Evolutionary conservation across 2,329 filamentous ascomycete genomes (phyloP), one percentile per base, ranked within the genome.

Genomic region (Sarocladium strictum): DNA sequence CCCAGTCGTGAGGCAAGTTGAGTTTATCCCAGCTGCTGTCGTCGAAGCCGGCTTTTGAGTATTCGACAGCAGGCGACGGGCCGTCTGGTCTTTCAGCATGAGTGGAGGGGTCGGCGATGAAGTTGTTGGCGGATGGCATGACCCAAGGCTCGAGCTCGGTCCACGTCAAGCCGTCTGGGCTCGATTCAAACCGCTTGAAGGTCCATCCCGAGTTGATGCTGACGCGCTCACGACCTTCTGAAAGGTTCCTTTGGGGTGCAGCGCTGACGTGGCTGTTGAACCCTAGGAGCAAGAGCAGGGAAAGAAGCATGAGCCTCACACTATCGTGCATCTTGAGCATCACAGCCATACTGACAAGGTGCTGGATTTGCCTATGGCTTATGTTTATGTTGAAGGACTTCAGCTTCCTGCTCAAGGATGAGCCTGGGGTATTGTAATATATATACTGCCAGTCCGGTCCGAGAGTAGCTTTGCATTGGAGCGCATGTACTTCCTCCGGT

Each of bases 1-100:
- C 75, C 76, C 74, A 79, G 60, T 79, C 76, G 58, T 78, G 76
- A 0, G 76, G 75, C 6, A 78, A 61, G 9, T 64, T 64, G 17
- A 78, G 61, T 2, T 59, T 51, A 37, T 75, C 67, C 75, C 74
- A 78, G 0, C 58, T 40, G 11, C 56, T 63, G 54, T 77, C 75
- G 52, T 76, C 65, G 53, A 73, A 75, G 3, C 45, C 56, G 1
- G 47, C 40, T 26, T 70, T 63, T 0, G 67, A 65, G 54, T 65
- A 74, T 14, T 58, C 56, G 19, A 73, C 58, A 33, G 67, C 63
- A 2, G 59, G 62, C 1, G 67, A 68, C 3, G 15, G 12, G n/a
- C 24, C 27, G 4, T 60, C 58, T 3, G 71, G 72, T 1, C 64
- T 61, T 21, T 67, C 51, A 55, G 72, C 60, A 54, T 62, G 65